Conservation (phyloP, 306 rosid species). For the Gleditsia sinensis region DNA sequence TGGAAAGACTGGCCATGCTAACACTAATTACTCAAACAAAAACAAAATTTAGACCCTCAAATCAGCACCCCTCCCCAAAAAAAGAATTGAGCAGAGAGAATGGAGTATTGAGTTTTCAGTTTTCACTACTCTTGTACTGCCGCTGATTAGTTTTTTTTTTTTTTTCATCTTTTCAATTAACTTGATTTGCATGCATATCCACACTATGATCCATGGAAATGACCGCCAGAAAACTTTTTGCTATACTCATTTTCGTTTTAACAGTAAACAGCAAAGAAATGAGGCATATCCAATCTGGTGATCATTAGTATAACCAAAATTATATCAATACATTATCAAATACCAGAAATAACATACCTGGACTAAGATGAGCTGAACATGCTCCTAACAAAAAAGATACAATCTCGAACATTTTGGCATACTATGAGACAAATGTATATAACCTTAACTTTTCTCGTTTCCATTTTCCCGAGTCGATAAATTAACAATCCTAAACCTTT, state of each 20-base stretch:
- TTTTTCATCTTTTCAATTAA: neutral
- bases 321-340: conserved; percentile 1
- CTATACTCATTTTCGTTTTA: neutral
- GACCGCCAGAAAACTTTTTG: neutral
- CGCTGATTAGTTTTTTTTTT: no score
- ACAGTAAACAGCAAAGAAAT: neutral
- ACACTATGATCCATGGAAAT: neutral
- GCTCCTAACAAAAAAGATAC: neutral
- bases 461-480: conserved; percentile 29
- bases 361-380: conserved; percentile 10
- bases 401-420: conserved; percentile 23
- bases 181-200: neutral
- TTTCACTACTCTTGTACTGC: no score
- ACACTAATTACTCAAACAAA: neutral
- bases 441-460: conserved; percentile 38
- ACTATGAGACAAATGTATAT: neutral
- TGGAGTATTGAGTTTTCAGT: neutral
- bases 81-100: neutral
- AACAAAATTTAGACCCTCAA: neutral
- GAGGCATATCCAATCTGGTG: conserved; percentile 9
- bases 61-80: neutral
- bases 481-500: conserved; percentile 54
- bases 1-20: neutral
- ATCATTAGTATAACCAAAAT: conserved; percentile 19
- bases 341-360: conserved; percentile 21